phyloP scores from a whole-genome alignment of 106 monocot genomes.

The Dendrobium officinale region DNA sequence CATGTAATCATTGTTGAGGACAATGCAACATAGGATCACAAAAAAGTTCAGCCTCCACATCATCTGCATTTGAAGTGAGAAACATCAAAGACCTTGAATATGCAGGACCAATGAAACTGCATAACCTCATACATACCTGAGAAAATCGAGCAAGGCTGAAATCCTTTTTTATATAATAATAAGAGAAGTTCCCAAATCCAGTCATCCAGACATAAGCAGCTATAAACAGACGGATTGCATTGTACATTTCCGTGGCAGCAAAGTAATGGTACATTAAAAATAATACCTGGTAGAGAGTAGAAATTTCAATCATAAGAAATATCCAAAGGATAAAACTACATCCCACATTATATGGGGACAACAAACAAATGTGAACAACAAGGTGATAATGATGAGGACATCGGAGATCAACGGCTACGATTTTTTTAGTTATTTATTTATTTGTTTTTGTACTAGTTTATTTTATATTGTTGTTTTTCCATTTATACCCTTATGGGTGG shows the following conservation, averaged over 20 bases:
- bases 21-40: conserved; percentile 85
- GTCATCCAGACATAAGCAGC: conserved; percentile 99
- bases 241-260: conserved; percentile 88
- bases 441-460: too few relatives aligned
- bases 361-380: background rate
- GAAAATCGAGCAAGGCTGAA: conserved; percentile 87
- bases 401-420: too few relatives aligned
- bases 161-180: conserved; percentile 93
- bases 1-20: conserved; percentile 90
- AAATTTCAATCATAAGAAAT: background rate
- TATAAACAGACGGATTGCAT: conserved; percentile 95
- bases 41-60: conserved; percentile 98
- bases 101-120: background rate
- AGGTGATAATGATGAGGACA: background rate
- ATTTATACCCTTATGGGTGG: too few relatives aligned
- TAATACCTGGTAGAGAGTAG: conserved; percentile 49
- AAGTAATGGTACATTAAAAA: conserved; percentile 99
- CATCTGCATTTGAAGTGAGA: conserved; percentile 46
- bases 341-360: background rate
- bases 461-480: too few relatives aligned
- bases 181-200: conserved; percentile 99
- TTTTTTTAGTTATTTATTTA: too few relatives aligned
- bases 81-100: conserved; percentile 3
- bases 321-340: background rate
- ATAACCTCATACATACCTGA: conserved; percentile 41